Evolutionary conservation across 306 rosid species (phyloP).

Genomic region (Arachis stenosperma): DNA sequence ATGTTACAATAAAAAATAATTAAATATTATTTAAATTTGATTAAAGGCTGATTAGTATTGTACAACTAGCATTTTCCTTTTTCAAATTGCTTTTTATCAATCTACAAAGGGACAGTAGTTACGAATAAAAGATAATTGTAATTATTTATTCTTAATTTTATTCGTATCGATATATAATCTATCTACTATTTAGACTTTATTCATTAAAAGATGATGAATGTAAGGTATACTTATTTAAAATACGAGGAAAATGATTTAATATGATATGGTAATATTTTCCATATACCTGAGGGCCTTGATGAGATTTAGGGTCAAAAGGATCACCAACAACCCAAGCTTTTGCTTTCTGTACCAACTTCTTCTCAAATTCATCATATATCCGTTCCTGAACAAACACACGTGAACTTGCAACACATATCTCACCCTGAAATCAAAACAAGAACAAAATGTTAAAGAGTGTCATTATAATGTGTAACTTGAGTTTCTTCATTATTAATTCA

Average conservation of each 20-base stretch:
- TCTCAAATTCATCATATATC: conserved; percentile 73
- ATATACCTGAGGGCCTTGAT: conserved; percentile 83
- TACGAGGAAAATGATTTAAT: neutral
- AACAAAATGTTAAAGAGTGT: neutral
- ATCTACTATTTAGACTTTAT: too few species aligned
- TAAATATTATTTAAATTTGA: too few species aligned
- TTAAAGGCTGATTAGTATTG: too few species aligned
- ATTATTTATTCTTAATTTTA: neutral
- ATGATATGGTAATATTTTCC: neutral
- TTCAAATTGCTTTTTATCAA: conserved; percentile 64
- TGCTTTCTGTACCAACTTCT: conserved; percentile 61
- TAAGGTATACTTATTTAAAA: too few species aligned
- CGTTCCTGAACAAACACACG: conserved; percentile 90
- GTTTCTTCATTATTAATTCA: neutral
- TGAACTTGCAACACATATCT: conserved; percentile 76
- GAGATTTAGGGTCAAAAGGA: conserved; percentile 78
- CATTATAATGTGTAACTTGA: neutral
- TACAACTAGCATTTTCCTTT: too few species aligned
- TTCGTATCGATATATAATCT: neutral
- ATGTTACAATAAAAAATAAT: too few species aligned
- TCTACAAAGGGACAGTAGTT: conserved; percentile 37
- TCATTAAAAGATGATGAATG: too few species aligned
- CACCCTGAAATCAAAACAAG: conserved; percentile 59
- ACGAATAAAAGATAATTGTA: neutral
- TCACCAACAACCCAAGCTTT: conserved; percentile 81